These are phyloP conservation scores for Theobroma cacao DNA, from an alignment of 345 rosid species.

Conservation along the genomic window DNA sequence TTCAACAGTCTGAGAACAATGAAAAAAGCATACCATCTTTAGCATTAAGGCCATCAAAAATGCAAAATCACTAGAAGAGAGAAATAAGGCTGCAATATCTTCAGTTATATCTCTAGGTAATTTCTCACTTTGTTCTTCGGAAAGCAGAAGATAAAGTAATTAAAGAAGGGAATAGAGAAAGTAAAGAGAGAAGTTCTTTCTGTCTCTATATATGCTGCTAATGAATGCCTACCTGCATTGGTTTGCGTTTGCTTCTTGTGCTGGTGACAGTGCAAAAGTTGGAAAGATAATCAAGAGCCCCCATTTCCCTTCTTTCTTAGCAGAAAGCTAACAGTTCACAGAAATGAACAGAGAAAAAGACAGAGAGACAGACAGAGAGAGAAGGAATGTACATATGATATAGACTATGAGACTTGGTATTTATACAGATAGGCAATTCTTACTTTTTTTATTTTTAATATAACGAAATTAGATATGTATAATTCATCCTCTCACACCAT, in stretches of 20 bases:
- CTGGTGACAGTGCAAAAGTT: constrained; percentile 74
- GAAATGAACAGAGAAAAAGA: neutral
- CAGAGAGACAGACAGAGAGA: neutral
- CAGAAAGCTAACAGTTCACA: constrained; percentile 15
- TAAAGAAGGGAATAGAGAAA: constrained; percentile 16
- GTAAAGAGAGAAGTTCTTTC: neutral
- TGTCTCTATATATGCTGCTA: neutral
- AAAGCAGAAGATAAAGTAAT: neutral
- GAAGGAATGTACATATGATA: constrained; percentile 4
- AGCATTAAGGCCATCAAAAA: neutral
- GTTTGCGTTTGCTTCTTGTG: constrained; percentile 69
- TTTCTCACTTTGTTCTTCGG: neutral
- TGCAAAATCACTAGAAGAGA: neutral
- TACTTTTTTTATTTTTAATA: neutral
- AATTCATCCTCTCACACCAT: neutral
- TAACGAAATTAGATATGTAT: neutral
- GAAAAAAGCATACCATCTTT: constrained; percentile 8
- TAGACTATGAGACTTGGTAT: neutral
- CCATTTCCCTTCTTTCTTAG: constrained; percentile 42
- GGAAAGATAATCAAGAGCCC: constrained; percentile 83
- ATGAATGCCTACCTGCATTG: constrained; percentile 65
- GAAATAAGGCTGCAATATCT: neutral
- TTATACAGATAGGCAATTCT: neutral
- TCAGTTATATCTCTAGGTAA: neutral
- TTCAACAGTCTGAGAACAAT: constrained; percentile 76